These are phyloP conservation scores for Podila verticillata DNA, from an alignment of 192 early-diverging fungal genomes.

Conservation along the genomic window DNA sequence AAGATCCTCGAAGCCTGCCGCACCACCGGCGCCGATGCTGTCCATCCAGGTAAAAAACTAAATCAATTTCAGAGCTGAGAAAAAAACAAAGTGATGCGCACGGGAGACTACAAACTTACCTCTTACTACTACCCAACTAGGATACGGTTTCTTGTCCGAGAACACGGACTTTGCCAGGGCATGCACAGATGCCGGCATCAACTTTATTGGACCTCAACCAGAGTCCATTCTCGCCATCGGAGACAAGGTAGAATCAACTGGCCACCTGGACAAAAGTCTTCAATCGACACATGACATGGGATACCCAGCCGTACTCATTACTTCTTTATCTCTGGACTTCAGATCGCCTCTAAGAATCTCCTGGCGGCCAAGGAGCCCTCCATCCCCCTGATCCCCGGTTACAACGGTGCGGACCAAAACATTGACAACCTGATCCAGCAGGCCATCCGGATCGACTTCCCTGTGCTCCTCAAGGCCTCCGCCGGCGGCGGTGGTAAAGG, in stretches of 20 bases:
- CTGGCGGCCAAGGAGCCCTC: slow-evolving; percentile 59
- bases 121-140: no score
- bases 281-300: not conserved
- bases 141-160: slow-evolving; percentile 72
- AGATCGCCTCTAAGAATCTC: slow-evolving; percentile 67
- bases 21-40: slow-evolving; percentile 61
- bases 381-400: slow-evolving; percentile 72
- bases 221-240: slow-evolving; percentile 69
- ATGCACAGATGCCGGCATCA: slow-evolving; percentile 58
- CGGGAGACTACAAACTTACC: no score
- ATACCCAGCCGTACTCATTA: not conserved
- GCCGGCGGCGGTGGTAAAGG: slow-evolving; percentile 74
- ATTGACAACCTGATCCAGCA: slow-evolving; percentile 59
- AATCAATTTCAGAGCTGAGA: not conserved
- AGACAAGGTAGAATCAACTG: slow-evolving; percentile 55
- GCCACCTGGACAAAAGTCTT: not conserved
- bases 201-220: slow-evolving; percentile 66
- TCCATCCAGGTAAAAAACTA: slow-evolving; percentile 57
- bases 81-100: not conserved
- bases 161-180: slow-evolving; percentile 65
- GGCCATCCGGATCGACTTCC: slow-evolving; percentile 64
- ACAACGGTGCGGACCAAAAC: slow-evolving; percentile 68
- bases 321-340: not conserved
- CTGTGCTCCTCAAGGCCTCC: slow-evolving; percentile 68
- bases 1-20: slow-evolving; percentile 63